Base-by-base conservation (phyloP, 2,329 filamentous ascomycete genomes). In the Aspergillus terreus region DNA sequence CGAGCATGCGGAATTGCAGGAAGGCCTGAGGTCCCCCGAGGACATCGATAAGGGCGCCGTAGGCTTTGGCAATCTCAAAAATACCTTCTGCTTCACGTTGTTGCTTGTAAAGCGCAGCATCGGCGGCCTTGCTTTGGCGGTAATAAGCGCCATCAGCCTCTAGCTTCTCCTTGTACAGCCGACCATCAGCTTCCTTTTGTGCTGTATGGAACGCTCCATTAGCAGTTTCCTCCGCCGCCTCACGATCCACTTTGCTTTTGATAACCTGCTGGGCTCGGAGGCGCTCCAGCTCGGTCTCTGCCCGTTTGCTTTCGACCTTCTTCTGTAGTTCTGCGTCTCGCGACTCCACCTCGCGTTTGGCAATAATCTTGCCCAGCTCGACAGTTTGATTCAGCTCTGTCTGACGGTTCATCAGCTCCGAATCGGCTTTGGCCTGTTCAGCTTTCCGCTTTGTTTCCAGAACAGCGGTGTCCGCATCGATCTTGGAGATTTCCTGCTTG, bases 1-100 rank as follows among this genome's bases (percentile, higher is more conserved):
- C 86, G 65, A 95, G 84, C 90, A 95, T 95, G 73, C 92, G 81
- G 77, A 88, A 92, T 69, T 92, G 86, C 61, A 95, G 77, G 52
- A 95, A 78, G 27, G 87, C 88, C 33, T 85, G 80, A 2, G 90
- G 87, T 0, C 90, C 90, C 53, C 90, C 90, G 43, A 95, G 84
- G 0, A 88, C 88, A 1, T 79, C 71, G 2, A 85, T 78, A 64
- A 95, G 79, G 62, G 85, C 83, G 57, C 77, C 78, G 70, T 94
- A 95, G n/a, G 88, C 89, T 50, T 86, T 84, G 1, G 90, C 88
- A 83, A 91, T 90, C 61, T 88, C 87, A 0, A 76, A 70, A 33
- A 92, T 75, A 74, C 86, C 90, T 63, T 91, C 86, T 2, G 90
- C 90, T 67, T 92, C 87, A 61, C 85, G 85, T 64, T 89, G 79